Conservation (phyloP, 2,329 filamentous ascomycete genomes). For the Cordyceps cicadae region DNA sequence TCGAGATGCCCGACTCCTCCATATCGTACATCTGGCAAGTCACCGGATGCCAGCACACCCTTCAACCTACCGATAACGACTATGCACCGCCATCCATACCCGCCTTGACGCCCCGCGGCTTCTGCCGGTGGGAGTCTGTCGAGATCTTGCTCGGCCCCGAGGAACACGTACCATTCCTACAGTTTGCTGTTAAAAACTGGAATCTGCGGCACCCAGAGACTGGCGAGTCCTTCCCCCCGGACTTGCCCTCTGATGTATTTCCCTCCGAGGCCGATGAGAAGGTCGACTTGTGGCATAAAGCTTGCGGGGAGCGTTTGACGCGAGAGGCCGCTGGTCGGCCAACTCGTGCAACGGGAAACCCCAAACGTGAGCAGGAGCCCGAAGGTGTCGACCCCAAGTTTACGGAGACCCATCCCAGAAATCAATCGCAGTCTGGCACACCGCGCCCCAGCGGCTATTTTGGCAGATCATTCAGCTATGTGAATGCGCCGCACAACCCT, state of each 20-base stretch:
- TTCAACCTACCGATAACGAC: constrained; percentile 61
- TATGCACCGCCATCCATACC: constrained; percentile 72
- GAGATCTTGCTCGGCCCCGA: constrained; percentile 81
- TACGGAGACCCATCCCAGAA: constrained; percentile 28
- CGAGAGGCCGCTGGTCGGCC: constrained; percentile 45
- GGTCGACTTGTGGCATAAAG: constrained; percentile 81
- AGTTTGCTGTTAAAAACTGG: constrained; percentile 72
- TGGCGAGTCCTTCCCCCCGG: constrained; percentile 55
- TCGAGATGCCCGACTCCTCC: constrained; percentile 61
- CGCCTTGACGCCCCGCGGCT: constrained; percentile 73
- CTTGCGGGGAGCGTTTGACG: constrained; percentile 62
- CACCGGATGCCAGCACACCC: constrained; percentile 79
- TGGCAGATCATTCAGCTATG: constrained; percentile 29
- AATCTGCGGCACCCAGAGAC: constrained; percentile 67
- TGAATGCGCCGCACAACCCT: constrained; percentile 33
- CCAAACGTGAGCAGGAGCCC: constrained; percentile 18
- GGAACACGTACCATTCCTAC: constrained; percentile 77
- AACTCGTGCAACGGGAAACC: constrained; percentile 13
- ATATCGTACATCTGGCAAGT: constrained; percentile 91
- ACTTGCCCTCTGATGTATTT: constrained; percentile 55
- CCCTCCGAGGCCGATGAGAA: constrained; percentile 65
- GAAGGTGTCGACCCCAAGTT: constrained; percentile 30
- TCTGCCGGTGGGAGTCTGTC: constrained; percentile 88
- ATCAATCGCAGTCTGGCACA: constrained; percentile 19
- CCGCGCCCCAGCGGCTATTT: constrained; percentile 22